A percentile compares a stretch with the other conserved stretches of the same genome.
Evolutionary conservation across 2,329 filamentous ascomycete genomes (phyloP).

Genomic region (Nothomitra cinnamomea): DNA sequence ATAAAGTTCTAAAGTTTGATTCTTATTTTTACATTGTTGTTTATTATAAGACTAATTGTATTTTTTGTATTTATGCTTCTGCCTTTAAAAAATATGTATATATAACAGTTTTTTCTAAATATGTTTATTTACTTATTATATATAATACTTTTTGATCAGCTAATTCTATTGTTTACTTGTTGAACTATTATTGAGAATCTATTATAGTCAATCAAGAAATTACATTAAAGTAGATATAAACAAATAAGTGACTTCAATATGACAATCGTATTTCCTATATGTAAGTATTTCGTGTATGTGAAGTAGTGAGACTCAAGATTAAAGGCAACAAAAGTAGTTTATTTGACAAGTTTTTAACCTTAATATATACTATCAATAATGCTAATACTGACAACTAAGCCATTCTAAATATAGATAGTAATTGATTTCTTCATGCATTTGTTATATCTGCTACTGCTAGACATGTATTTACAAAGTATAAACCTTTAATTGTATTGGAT

Average conservation of each 20-base stretch:
- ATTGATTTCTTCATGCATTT: neutral
- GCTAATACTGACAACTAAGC: neutral
- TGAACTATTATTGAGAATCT: neutral
- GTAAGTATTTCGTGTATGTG: neutral
- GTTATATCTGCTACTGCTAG: neutral
- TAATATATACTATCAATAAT: neutral
- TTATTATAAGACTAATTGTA: neutral
- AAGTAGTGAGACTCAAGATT: neutral
- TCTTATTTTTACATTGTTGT: neutral
- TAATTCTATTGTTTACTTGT: neutral
- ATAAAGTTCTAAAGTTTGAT: neutral
- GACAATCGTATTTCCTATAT: neutral
- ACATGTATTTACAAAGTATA: neutral
- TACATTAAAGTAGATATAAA: slow-evolving; percentile 1
- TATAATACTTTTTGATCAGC: neutral
- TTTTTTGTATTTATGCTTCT: neutral
- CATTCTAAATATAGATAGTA: neutral
- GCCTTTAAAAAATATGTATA: neutral
- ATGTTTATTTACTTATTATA: neutral
- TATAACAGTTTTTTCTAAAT: neutral
- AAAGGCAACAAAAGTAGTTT: neutral
- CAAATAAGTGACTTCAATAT: neutral
- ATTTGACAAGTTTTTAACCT: neutral
- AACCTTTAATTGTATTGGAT: neutral
- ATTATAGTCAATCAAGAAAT: neutral